Conservation (phyloP, 805 yeast species). For the Wickerhamiella vanderwaltii region DNA sequence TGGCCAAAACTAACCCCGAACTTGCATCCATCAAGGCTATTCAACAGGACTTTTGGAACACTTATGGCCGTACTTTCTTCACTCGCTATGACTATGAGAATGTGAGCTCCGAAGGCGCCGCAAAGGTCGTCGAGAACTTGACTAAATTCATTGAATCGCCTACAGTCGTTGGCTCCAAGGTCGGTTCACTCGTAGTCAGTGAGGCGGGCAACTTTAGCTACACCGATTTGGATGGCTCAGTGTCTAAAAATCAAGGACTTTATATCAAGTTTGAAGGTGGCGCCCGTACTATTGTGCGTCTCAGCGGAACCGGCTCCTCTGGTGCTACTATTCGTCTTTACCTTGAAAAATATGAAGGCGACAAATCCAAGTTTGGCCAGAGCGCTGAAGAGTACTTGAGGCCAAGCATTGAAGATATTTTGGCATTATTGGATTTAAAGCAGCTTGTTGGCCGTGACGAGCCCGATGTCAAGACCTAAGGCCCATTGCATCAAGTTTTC, state of each 20-base stretch:
- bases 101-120: constrained; percentile 64
- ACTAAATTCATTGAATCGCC: constrained; percentile 30
- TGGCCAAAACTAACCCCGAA: constrained; percentile 46
- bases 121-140: constrained; percentile 47
- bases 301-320: constrained; percentile 94
- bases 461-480: constrained; percentile 78
- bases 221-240: constrained; percentile 89
- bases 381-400: constrained; percentile 59
- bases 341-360: constrained; percentile 68
- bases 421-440: constrained; percentile 57
- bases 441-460: constrained; percentile 65
- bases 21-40: constrained; percentile 63
- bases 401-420: constrained; percentile 48
- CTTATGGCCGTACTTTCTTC: constrained; percentile 93
- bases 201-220: constrained; percentile 85
- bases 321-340: constrained; percentile 95
- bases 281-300: constrained; percentile 72
- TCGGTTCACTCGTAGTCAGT: constrained; percentile 43
- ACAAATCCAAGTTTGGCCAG: constrained; percentile 36
- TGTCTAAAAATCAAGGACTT: constrained; percentile 78
- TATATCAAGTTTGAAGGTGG: constrained; percentile 73
- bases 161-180: constrained; percentile 40
- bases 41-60: constrained; percentile 76
- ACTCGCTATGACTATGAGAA: constrained; percentile 91
- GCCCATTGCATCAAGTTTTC: too few relatives aligned